Percentiles rank a stretch among this genome's conserved stretches.
phyloP scores from a whole-genome alignment of 768 basidiomycete species.

The Podaxis sp. region DNA sequence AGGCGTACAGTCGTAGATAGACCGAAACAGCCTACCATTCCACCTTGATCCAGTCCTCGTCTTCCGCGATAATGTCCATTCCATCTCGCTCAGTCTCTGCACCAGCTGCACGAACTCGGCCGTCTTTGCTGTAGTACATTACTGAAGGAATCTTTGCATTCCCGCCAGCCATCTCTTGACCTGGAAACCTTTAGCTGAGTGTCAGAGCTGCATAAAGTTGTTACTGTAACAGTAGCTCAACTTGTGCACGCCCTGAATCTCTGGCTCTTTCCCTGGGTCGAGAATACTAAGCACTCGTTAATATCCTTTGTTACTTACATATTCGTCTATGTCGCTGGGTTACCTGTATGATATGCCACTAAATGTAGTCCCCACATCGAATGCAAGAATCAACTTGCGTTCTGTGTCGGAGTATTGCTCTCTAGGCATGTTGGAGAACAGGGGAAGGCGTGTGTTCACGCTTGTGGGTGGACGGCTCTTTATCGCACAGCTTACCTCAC shows the following conservation, averaged over 20 bases:
- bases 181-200: conserved; percentile 13
- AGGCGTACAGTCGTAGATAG: no score
- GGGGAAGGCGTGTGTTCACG: not conserved
- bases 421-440: not conserved
- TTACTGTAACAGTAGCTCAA: conserved; percentile 7
- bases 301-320: not conserved
- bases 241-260: conserved; percentile 23
- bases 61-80: conserved; percentile 11
- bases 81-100: conserved; percentile 14
- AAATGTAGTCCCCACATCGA: conserved; percentile 15
- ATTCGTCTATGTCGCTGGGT: conserved; percentile 16
- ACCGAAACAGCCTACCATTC: conserved; percentile 9
- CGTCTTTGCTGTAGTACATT: conserved; percentile 13
- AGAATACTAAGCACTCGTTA: conserved; percentile 17
- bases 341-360: conserved; percentile 16
- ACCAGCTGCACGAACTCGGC: conserved; percentile 10
- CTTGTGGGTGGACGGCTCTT: not conserved
- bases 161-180: conserved; percentile 14
- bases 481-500: not conserved
- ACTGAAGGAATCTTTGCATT: conserved; percentile 16
- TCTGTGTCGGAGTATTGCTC: conserved; percentile 6
- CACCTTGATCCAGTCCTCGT: conserved; percentile 12
- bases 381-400: conserved; percentile 12
- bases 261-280: conserved; percentile 23
- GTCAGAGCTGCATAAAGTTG: not conserved